Conservation (phyloP, 1,284 basidiomycete genomes). For the Thecaphora thlaspeos region DNA sequence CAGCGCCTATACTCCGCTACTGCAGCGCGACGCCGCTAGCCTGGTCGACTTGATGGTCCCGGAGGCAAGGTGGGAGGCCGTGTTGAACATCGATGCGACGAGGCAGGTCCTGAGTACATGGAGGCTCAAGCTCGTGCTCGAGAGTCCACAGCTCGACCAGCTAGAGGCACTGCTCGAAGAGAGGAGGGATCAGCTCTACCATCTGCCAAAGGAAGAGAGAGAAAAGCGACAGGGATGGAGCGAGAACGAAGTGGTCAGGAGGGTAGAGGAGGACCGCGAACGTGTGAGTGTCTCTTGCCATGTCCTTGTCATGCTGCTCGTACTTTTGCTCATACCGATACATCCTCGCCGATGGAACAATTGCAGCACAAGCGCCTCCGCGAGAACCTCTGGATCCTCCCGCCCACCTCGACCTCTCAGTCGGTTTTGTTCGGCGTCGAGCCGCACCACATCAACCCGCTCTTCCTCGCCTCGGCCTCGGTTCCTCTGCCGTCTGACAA, state of each 20-base stretch:
- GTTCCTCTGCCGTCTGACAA: too few species aligned
- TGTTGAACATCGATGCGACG: constrained; percentile 21
- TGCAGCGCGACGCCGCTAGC: constrained; percentile 19
- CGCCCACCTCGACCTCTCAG: constrained; percentile 60
- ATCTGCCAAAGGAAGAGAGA: too few species aligned
- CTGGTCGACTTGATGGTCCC: constrained; percentile 28
- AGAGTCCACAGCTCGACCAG: constrained; percentile 4
- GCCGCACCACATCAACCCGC: constrained; percentile 23
- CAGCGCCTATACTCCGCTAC: constrained; percentile 7
- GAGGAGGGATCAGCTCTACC: too few species aligned
- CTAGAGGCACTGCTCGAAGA: constrained; percentile 11
- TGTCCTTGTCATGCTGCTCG: too few species aligned
- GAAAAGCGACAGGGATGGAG: too few species aligned
- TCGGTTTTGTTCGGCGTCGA: constrained; percentile 10
- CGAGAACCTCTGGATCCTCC: constrained; percentile 89
- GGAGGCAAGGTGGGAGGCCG: constrained; percentile 19
- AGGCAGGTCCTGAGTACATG: constrained; percentile 17
- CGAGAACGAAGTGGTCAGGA: constrained; percentile 71
- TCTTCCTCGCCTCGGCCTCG: constrained; percentile 13
- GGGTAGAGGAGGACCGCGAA: constrained; percentile 92
- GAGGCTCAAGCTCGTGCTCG: constrained; percentile 12
- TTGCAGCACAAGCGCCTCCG: constrained; percentile 72
- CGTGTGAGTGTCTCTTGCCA: too few species aligned
- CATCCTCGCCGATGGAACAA: too few species aligned
- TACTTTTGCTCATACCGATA: too few species aligned